Conservation (phyloP, 164 flowering plant species). For the Nymphaea colorata region DNA sequence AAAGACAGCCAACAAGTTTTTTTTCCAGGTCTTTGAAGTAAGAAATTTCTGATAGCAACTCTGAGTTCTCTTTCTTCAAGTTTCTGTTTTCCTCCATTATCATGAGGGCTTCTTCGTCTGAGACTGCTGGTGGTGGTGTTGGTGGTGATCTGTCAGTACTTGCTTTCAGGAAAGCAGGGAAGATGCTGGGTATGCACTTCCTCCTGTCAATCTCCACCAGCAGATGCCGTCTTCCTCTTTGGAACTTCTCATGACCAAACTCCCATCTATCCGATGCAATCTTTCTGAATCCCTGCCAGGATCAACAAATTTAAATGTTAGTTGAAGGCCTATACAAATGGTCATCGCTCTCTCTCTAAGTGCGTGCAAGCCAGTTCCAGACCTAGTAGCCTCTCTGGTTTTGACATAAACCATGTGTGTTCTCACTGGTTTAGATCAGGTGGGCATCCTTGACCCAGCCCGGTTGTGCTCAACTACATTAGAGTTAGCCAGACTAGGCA, state of each 20-base stretch:
- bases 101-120: not conserved
- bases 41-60: slow-evolving; percentile 30
- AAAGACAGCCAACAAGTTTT: slow-evolving; percentile 28
- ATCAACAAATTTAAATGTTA: not conserved
- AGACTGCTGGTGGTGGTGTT: not conserved
- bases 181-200: slow-evolving; percentile 37
- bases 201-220: slow-evolving; percentile 35
- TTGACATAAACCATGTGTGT: no score
- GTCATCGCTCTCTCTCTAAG: no score
- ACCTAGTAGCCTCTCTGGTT: no score
- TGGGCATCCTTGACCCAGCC: no score
- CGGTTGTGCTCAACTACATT: no score
- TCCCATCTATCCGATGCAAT: slow-evolving; percentile 40
- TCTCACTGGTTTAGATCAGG: no score
- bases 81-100: slow-evolving; percentile 32
- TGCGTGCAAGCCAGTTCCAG: no score
- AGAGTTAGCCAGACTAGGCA: no score
- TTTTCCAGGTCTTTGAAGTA: slow-evolving; percentile 33
- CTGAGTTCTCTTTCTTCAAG: slow-evolving; percentile 27
- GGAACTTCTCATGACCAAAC: slow-evolving; percentile 49
- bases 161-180: slow-evolving; percentile 34
- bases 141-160: slow-evolving; percentile 1
- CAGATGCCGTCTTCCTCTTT: slow-evolving; percentile 28
- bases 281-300: slow-evolving; percentile 51
- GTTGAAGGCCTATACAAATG: no score